These are phyloP conservation scores for Acaromyces ingoldii DNA, from an alignment of 1,284 basidiomycete genomes.

Conservation along the genomic window DNA sequence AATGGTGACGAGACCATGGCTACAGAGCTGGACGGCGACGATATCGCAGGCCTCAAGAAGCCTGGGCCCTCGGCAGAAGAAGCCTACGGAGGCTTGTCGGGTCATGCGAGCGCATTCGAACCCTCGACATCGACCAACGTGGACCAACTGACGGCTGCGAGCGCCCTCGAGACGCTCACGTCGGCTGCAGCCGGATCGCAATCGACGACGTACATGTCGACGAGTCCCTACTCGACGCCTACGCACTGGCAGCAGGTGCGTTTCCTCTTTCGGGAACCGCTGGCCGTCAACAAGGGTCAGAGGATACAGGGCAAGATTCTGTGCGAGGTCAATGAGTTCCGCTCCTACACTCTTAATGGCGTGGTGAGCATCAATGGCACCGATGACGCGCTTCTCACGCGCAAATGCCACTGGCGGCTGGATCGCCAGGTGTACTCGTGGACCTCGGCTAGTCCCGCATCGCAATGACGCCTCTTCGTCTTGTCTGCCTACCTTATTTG, in stretches of 20 bases:
- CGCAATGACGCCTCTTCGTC: no score
- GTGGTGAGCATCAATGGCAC: conserved; percentile 21
- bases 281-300: conserved; percentile 44
- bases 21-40: conserved; percentile 6
- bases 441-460: conserved; percentile 7
- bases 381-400: conserved; percentile 8
- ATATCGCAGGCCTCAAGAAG: not conserved
- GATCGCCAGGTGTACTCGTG: conserved; percentile 48
- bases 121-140: not conserved
- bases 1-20: no score
- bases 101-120: not conserved
- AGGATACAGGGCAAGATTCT: conserved; percentile 34
- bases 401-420: conserved; percentile 35
- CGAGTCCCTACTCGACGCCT: conserved; percentile 40
- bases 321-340: conserved; percentile 37
- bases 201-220: conserved; percentile 38
- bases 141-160: not conserved
- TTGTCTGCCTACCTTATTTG: no score
- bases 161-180: not conserved
- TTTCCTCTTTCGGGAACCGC: conserved; percentile 38
- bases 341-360: conserved; percentile 38
- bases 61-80: not conserved
- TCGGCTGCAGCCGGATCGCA: not conserved
- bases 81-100: not conserved
- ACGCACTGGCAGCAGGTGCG: conserved; percentile 50